phyloP scores from a whole-genome alignment of 2,329 filamentous ascomycete species.

The Ceratocystis cubensis region DNA sequence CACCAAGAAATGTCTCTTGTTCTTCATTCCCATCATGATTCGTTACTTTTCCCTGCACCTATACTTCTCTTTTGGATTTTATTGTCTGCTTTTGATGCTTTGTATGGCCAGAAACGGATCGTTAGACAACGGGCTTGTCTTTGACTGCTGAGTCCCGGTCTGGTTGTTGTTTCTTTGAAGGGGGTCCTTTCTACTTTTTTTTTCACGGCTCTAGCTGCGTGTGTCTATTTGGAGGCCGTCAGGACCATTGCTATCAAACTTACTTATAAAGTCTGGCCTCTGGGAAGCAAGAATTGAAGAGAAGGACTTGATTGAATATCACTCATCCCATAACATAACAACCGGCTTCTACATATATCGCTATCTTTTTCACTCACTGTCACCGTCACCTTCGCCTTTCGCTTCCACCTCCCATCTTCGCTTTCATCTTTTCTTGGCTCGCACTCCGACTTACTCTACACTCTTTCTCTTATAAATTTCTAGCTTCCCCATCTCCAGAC shows the following conservation, averaged over 20 bases:
- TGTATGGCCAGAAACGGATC: not conserved
- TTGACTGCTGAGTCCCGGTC: not conserved
- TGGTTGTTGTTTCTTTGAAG: not conserved
- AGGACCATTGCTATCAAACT: not conserved
- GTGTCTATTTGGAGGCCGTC: conserved; percentile 1
- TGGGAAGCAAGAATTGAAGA: not conserved
- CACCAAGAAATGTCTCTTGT: not conserved
- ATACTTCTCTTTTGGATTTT: not conserved
- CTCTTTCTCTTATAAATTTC: not conserved
- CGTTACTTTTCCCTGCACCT: not conserved
- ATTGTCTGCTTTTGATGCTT: not conserved
- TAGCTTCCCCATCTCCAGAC: not conserved
- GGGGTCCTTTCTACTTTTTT: not conserved
- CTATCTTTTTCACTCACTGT: not conserved
- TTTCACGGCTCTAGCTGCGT: not conserved
- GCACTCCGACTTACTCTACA: not conserved
- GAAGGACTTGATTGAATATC: not conserved
- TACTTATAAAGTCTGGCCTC: not conserved
- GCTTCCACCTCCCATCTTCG: not conserved
- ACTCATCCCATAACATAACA: not conserved
- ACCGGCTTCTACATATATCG: not conserved
- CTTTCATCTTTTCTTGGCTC: not conserved
- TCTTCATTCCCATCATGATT: not conserved
- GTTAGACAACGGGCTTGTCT: conserved; percentile 8
- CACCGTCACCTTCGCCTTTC: not conserved